phyloP scores from a whole-genome alignment of 345 rosid species.

The Balakata baccata region DNA sequence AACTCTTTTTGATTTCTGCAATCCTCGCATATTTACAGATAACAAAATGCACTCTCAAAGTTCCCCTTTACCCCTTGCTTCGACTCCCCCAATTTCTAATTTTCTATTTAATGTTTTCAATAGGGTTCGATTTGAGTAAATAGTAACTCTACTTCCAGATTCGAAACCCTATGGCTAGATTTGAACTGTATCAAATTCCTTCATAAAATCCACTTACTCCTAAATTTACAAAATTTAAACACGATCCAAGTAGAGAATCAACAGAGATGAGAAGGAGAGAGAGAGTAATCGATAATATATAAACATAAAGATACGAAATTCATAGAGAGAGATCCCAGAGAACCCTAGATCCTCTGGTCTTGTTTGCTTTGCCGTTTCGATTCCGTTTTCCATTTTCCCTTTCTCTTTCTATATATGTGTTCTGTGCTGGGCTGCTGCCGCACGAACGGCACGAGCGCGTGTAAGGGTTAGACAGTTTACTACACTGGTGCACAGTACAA shows the following conservation, averaged over 20 bases:
- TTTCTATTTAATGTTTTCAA: slow-evolving; percentile 16
- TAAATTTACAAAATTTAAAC: slow-evolving; percentile 12
- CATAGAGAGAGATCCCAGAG: slow-evolving; percentile 44
- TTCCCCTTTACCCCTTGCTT: slow-evolving; percentile 23
- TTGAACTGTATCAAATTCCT: neutral
- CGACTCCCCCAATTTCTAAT: slow-evolving; percentile 27
- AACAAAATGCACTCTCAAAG: slow-evolving; percentile 12
- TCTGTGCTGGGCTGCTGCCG: neutral
- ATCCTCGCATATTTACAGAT: slow-evolving; percentile 70
- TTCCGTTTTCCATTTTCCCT: neutral
- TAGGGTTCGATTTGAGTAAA: slow-evolving; percentile 5
- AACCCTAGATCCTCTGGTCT: slow-evolving; percentile 65
- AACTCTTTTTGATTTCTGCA: slow-evolving; percentile 77
- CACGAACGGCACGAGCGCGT: slow-evolving; percentile 19
- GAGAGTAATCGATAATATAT: slow-evolving; percentile 7
- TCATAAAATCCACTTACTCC: slow-evolving; percentile 23
- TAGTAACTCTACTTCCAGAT: neutral
- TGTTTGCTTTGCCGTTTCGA: slow-evolving; percentile 22
- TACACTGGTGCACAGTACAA: neutral
- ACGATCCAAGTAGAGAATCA: neutral
- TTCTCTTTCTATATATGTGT: neutral
- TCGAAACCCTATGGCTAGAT: slow-evolving; percentile 26
- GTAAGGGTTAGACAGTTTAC: neutral
- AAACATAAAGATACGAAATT: neutral
- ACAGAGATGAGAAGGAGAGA: neutral